phyloP scores from a whole-genome alignment of 495 filamentous ascomycete genomes.

The Apiosordaria backusii region DNA sequence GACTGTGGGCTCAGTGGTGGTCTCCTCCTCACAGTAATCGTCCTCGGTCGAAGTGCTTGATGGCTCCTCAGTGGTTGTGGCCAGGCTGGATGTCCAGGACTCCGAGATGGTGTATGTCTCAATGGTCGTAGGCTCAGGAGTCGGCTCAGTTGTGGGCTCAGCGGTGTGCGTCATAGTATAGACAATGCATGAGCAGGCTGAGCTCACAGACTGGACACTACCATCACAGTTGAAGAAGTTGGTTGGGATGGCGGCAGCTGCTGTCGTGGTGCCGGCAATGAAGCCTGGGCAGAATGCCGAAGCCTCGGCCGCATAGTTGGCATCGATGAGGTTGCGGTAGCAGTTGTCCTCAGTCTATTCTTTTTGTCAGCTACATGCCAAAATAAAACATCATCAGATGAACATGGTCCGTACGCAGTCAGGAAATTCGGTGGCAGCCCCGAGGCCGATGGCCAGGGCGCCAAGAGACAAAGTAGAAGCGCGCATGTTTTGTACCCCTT shows the following conservation, averaged over 20 bases:
- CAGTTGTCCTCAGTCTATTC: conserved; percentile 33
- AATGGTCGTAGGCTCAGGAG: conserved; percentile 19
- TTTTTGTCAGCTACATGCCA: conserved; percentile 1
- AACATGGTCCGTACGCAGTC: conserved; percentile 28
- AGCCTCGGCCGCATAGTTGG: conserved; percentile 20
- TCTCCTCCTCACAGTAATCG: neutral
- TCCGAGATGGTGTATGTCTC: conserved; percentile 6
- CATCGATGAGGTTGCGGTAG: conserved; percentile 32
- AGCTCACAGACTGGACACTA: conserved; percentile 27
- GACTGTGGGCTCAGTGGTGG: conserved; percentile 15
- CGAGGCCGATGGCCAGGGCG: conserved; percentile 26
- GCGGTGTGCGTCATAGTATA: conserved; percentile 26
- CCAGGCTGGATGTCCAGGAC: neutral
- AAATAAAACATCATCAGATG: neutral
- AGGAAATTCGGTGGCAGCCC: conserved; percentile 29
- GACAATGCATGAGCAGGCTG: conserved; percentile 39
- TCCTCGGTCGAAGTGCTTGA: conserved; percentile 12
- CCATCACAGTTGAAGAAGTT: conserved; percentile 28
- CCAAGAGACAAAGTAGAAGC: conserved; percentile 20
- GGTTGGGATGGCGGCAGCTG: conserved; percentile 23
- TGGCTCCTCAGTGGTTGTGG: conserved; percentile 19
- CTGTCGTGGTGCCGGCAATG: conserved; percentile 25
- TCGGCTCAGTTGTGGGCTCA: conserved; percentile 21
- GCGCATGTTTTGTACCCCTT: conserved; percentile 16
- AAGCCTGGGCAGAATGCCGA: conserved; percentile 28